A percentile compares a stretch with the other conserved stretches of the same genome.
phyloP scores from a whole-genome alignment of 1,139 yeast genomes.

The Zygosaccharomyces pseudobailii region DNA sequence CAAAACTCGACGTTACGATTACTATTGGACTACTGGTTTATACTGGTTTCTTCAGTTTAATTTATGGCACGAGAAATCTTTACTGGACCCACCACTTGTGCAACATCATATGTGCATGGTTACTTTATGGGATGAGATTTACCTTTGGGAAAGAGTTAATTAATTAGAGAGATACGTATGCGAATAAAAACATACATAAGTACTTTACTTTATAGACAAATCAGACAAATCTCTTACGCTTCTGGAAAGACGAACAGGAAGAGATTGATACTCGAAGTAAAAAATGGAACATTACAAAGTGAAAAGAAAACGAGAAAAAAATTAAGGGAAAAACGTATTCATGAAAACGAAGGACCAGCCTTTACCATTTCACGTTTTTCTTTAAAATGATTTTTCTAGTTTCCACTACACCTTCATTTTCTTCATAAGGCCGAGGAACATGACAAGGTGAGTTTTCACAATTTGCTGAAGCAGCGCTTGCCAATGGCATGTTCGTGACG shows the following conservation, averaged over 20 bases:
- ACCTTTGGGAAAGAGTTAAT: background rate
- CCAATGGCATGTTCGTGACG: background rate
- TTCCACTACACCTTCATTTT: conserved; percentile 15
- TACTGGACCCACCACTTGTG: conserved; percentile 68
- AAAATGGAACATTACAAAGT: background rate
- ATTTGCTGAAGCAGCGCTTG: too few relatives aligned
- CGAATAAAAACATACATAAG: background rate
- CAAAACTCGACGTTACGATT: conserved; percentile 31
- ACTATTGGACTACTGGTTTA: conserved; percentile 39
- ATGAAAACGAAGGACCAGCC: background rate
- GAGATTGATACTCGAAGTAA: background rate
- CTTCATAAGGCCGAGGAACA: conserved; percentile 6
- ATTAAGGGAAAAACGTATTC: background rate
- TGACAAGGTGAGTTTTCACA: background rate
- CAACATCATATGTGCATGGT: conserved; percentile 50
- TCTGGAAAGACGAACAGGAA: background rate
- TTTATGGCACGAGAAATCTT: conserved; percentile 65
- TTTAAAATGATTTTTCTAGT: conserved; percentile 9
- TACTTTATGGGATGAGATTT: conserved; percentile 27
- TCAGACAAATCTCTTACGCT: background rate
- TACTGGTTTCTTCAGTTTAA: conserved; percentile 48
- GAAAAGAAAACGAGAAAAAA: background rate
- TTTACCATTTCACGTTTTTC: background rate
- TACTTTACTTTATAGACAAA: background rate
- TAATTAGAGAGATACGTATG: background rate